Conservation (phyloP, 1,284 basidiomycete genomes). For the Melampsora americana region DNA sequence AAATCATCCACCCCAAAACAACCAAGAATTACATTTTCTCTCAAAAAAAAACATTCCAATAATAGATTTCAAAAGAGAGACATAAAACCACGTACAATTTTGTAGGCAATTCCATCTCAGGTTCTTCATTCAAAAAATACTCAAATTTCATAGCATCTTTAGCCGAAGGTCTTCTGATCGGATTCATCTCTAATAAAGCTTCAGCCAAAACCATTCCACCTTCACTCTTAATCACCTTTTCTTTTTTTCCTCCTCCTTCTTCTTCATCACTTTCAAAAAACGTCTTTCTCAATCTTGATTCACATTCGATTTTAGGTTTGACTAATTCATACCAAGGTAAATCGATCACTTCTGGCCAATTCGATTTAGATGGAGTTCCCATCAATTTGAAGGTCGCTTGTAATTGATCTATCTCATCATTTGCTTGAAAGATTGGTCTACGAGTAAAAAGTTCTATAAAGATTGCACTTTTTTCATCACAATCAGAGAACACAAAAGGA, state of each 20-base stretch:
- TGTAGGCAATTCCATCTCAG: constrained; percentile 49
- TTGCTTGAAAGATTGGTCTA: constrained; percentile 91
- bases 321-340: constrained; percentile 99
- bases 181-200: constrained; percentile 51
- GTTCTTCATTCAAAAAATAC: constrained; percentile 50
- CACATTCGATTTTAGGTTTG: constrained; percentile 71
- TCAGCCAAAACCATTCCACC: constrained; percentile 49
- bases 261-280: constrained; percentile 56
- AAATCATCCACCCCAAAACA: background rate
- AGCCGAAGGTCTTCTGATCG: constrained; percentile 47
- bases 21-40: constrained; percentile 4
- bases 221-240: constrained; percentile 42
- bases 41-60: background rate
- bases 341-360: constrained; percentile 76
- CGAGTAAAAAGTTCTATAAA: constrained; percentile 96
- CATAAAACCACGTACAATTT: constrained; percentile 32
- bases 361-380: constrained; percentile 77
- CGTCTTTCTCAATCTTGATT: constrained; percentile 69
- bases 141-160: constrained; percentile 47
- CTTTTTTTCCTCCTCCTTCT: background rate
- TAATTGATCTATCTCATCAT: constrained; percentile 94
- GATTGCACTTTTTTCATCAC: constrained; percentile 69
- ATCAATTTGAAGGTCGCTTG: constrained; percentile 85
- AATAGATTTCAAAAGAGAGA: background rate
- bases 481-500: too few species aligned